phyloP scores from a whole-genome alignment of 176 grass and related monocot species.

The Typha latifolia region DNA sequence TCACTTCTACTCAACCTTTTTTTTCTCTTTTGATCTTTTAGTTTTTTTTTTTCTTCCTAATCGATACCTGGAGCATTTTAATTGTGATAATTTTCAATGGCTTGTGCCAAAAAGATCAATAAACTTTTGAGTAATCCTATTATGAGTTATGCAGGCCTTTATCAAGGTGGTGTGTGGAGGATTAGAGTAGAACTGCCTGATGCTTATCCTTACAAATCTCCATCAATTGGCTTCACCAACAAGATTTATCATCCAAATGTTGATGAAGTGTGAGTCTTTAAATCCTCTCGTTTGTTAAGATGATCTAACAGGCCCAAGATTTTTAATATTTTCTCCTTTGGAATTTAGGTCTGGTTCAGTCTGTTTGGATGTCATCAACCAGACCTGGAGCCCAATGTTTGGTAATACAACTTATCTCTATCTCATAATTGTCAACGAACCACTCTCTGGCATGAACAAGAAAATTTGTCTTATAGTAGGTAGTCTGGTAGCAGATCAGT shows the following conservation, averaged over 20 bases:
- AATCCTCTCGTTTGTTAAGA: background rate
- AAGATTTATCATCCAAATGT: constrained; percentile 98
- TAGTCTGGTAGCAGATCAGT: too few relatives aligned
- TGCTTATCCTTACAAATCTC: constrained; percentile 94
- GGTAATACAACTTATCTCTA: constrained; percentile 36
- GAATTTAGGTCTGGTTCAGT: constrained; percentile 91
- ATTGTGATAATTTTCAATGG: too few relatives aligned
- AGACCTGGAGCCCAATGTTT: constrained; percentile 99
- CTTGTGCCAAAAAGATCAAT: too few relatives aligned
- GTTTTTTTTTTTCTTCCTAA: too few relatives aligned
- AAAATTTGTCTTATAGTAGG: background rate
- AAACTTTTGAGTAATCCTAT: background rate
- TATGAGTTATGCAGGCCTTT: constrained; percentile 51
- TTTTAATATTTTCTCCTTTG: constrained; percentile 6
- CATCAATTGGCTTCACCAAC: constrained; percentile 86
- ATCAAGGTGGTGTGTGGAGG: constrained; percentile 97
- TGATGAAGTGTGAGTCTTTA: constrained; percentile 78
- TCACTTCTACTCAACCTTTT: too few relatives aligned
- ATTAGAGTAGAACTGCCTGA: constrained; percentile 94
- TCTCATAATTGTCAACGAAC: background rate
- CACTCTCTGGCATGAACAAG: background rate
- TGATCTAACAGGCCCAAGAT: background rate
- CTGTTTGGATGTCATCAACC: constrained; percentile 99
- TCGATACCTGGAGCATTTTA: too few relatives aligned
- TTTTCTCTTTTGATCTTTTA: too few relatives aligned